These are phyloP conservation scores for Jatropha multifida DNA, from an alignment of 441 rosid species.

Conservation along the genomic window DNA sequence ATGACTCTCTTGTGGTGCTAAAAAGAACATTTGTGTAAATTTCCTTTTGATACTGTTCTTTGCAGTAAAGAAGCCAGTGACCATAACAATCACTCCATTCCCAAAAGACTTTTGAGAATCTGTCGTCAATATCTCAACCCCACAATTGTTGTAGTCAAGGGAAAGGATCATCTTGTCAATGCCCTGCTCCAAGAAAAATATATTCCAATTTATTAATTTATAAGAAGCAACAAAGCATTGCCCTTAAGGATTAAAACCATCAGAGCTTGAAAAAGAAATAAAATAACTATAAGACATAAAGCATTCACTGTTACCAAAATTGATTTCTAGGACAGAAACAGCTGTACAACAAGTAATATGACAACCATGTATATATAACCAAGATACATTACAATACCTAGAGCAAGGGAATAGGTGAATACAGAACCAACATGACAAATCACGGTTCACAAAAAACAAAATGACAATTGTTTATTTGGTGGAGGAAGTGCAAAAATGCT, in stretches of 20 bases:
- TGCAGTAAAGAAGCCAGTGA: constrained; percentile 81
- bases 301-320: not conserved
- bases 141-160: constrained; percentile 61
- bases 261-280: not conserved
- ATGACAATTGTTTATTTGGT: too few species aligned
- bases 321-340: not conserved
- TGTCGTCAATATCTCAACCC: constrained; percentile 78
- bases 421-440: too few species aligned
- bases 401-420: not conserved
- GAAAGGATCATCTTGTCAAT: constrained; percentile 78
- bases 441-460: too few species aligned
- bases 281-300: not conserved
- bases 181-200: constrained; percentile 44
- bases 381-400: not conserved
- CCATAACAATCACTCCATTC: constrained; percentile 81
- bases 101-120: constrained; percentile 85
- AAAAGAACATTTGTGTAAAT: constrained; percentile 80
- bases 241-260: not conserved
- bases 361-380: not conserved
- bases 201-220: not conserved
- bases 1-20: constrained; percentile 65
- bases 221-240: not conserved
- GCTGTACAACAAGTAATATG: not conserved
- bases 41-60: constrained; percentile 64
- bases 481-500: not conserved